Conservation (phyloP, 192 early-diverging fungal genomes). For the Phlyctochytrium arcticum region DNA sequence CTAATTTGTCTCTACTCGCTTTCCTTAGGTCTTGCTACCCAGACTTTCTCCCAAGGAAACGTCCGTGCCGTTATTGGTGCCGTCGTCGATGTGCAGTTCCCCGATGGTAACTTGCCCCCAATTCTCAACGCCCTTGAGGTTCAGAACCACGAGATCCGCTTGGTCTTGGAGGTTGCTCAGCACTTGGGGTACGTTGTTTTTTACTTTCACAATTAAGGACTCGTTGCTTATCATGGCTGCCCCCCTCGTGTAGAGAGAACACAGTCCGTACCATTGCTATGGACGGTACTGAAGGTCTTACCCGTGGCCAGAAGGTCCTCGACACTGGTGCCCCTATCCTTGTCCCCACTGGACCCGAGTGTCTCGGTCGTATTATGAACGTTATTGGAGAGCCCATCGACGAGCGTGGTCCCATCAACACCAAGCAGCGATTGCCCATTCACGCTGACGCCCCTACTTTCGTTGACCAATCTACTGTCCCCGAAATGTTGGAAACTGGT, state of each 20-base stretch:
- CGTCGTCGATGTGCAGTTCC: slow-evolving; percentile 97
- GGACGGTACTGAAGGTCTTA: slow-evolving; percentile 98
- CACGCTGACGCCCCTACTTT: slow-evolving; percentile 91
- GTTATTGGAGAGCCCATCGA: slow-evolving; percentile 98
- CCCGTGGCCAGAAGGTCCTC: slow-evolving; percentile 89
- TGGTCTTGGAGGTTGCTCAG: slow-evolving; percentile 94
- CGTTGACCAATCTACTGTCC: slow-evolving; percentile 91
- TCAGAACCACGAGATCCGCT: slow-evolving; percentile 69
- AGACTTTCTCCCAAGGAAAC: slow-evolving; percentile 54
- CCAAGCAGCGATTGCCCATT: slow-evolving; percentile 84
- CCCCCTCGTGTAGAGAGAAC: slow-evolving; percentile 89
- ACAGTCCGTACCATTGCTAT: slow-evolving; percentile 98
- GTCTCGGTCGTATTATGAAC: slow-evolving; percentile 97
- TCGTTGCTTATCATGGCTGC: too few species aligned
- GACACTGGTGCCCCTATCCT: slow-evolving; percentile 93
- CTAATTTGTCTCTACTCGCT: not conserved
- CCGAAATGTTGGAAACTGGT: slow-evolving; percentile 93
- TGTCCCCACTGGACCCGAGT: slow-evolving; percentile 90
- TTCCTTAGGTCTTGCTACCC: slow-evolving; percentile 32
- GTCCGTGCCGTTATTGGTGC: slow-evolving; percentile 96
- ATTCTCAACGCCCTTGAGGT: slow-evolving; percentile 98
- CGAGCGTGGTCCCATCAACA: slow-evolving; percentile 92
- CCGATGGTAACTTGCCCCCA: slow-evolving; percentile 80
- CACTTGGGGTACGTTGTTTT: slow-evolving; percentile 72
- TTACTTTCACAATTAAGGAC: slow-evolving; percentile 1